Percentiles rank a stretch among this genome's conserved stretches.
Evolutionary conservation across 164 flowering plant species (phyloP).

Genomic region (Liriodendron chinense): DNA sequence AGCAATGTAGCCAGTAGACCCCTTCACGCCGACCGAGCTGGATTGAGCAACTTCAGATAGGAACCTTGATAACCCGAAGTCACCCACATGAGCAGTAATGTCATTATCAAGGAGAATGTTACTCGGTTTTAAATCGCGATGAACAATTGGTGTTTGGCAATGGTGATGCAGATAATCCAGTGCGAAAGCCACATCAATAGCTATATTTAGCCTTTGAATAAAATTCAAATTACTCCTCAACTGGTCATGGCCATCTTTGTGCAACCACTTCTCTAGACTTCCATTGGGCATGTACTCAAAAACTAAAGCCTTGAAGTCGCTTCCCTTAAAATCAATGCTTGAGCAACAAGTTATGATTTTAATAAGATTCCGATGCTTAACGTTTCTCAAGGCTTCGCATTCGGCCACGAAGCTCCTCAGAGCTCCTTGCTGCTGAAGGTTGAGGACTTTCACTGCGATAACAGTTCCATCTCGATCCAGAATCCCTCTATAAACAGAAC

Average conservation of each 20-base stretch:
- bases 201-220: background rate
- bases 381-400: background rate
- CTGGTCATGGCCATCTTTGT: background rate
- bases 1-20: background rate
- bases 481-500: background rate
- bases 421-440: background rate
- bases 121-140: background rate
- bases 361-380: background rate
- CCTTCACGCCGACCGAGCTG: background rate
- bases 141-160: background rate
- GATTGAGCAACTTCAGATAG: background rate
- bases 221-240: background rate
- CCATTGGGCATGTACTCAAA: background rate
- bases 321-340: background rate
- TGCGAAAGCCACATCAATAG: background rate
- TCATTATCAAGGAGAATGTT: background rate
- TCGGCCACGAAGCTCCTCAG: background rate
- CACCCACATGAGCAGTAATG: background rate
- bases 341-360: background rate
- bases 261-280: background rate
- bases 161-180: conserved; percentile 1
- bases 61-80: background rate
- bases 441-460: background rate
- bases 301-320: background rate
- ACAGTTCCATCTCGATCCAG: background rate